Evolutionary conservation across 106 monocot species (phyloP).

Genomic region (Acorus gramineus): DNA sequence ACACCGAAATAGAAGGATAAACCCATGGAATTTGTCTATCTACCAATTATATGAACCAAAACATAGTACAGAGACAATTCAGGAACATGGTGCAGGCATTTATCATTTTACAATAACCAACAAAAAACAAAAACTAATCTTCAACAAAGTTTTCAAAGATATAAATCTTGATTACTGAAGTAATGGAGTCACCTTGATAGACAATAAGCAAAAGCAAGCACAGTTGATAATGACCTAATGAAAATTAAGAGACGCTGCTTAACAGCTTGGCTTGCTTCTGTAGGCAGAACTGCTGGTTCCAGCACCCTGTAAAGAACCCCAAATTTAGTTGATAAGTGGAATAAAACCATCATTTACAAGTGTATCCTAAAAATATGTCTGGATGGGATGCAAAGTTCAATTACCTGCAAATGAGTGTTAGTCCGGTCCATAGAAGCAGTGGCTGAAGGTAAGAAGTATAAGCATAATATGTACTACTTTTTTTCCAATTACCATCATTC

Average conservation of each 20-base stretch:
- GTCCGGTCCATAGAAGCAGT: conserved; percentile 21
- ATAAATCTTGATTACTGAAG: background rate
- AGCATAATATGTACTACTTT: conserved; percentile 17
- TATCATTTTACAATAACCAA: background rate
- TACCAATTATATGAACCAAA: too few species aligned
- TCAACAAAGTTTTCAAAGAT: background rate
- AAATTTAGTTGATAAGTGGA: background rate
- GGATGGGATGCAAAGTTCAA: background rate
- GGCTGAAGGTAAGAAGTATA: conserved; percentile 23
- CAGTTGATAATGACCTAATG: conserved; percentile 27
- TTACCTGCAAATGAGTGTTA: conserved; percentile 26
- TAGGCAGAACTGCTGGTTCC: conserved; percentile 16
- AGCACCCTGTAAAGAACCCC: conserved; percentile 10
- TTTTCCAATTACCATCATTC: conserved; percentile 26
- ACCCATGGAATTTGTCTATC: too few species aligned
- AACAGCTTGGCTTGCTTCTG: conserved; percentile 24
- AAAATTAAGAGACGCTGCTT: conserved; percentile 24
- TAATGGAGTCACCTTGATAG: conserved; percentile 15
- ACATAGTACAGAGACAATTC: too few species aligned
- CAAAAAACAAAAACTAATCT: background rate
- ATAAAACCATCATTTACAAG: background rate
- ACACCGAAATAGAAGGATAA: too few species aligned
- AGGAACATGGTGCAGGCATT: too few species aligned
- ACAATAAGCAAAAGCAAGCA: conserved; percentile 26
- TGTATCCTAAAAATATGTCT: background rate